Base-by-base conservation (phyloP, 352 stramenopile species). In the Lagenidium giganteum region DNA sequence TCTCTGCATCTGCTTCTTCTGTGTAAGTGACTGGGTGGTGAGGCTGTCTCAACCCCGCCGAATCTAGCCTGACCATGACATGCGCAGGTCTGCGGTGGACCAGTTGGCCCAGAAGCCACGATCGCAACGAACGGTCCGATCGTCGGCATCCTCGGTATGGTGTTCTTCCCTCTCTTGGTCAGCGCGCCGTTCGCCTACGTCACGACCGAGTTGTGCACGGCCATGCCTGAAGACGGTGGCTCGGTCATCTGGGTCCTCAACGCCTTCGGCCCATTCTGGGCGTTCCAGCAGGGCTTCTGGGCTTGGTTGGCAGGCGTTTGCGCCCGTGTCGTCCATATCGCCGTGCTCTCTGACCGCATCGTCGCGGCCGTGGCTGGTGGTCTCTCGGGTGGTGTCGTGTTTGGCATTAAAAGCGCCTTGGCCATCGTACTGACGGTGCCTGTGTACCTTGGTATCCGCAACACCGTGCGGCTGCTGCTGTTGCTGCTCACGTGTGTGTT, bases 271-370 rank as follows among this genome's bases (percentile, higher is more conserved):
- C 71, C 72, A 3, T 65, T 53, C 16, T 83, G 65, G 62, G 82
- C 77, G 3, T 83, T 93, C 32, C 79, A 87, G 29, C 70, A 75
- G 1, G 77, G 76, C 6, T 93, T 87, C 57, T 93, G 82, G 79
- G 76, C 64, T 8, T 93, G 81, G 81, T 51, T 96, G 18, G 67
- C 59, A 14, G 81, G 81, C 36, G 77, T 80, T 8, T 73, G 76
- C 29, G 64, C 64, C 7, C 79, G 85, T 26, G 70, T 87, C 8
- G 48, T 75, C 31, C 41, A 51, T 23, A 61, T 26, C 13, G 61
- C 58, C 3, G 25, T 65, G 16, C 57, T 92, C 30, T 72, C 74
- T 18, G 87, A 87, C 43, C 83, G 75, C 42, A 63, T 93, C 58
- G 67, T 85, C 51, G 83, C 67, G 32, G 71, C 78, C 26, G 57